phyloP scores from a whole-genome alignment of 768 basidiomycete species.

The Rubroboletus satanas region DNA sequence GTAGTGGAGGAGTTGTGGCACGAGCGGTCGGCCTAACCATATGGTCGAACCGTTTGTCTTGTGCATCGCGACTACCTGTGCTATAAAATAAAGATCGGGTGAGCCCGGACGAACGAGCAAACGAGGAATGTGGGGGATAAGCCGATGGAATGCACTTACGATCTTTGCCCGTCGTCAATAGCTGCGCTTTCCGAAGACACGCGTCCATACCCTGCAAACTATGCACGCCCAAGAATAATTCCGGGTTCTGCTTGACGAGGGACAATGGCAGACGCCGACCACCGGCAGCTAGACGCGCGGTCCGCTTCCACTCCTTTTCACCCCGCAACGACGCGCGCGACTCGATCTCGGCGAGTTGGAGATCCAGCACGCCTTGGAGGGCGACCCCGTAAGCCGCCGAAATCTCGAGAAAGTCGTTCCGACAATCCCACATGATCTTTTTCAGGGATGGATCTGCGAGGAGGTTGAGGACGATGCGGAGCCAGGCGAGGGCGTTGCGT shows the following conservation, averaged over 20 bases:
- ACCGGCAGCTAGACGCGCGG: conserved; percentile 23
- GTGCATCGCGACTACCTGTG: conserved; percentile 37
- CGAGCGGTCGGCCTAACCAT: conserved; percentile 39
- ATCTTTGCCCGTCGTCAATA: conserved; percentile 31
- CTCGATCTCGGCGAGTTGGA: conserved; percentile 39
- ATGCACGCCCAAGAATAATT: conserved; percentile 32
- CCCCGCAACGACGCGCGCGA: conserved; percentile 25
- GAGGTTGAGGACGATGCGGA: conserved; percentile 26
- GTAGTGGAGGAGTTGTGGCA: conserved; percentile 34
- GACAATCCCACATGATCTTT: conserved; percentile 43
- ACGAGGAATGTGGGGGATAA: not conserved
- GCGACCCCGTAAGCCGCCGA: conserved; percentile 23
- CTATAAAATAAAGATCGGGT: conserved; percentile 15
- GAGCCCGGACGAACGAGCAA: not conserved
- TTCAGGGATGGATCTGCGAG: conserved; percentile 28
- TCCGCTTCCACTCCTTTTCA: conserved; percentile 26
- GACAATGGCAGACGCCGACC: conserved; percentile 24
- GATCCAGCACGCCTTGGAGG: conserved; percentile 35
- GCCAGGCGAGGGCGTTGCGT: conserved; percentile 12
- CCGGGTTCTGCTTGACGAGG: conserved; percentile 22
- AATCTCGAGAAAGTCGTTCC: conserved; percentile 40
- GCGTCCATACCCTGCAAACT: conserved; percentile 35
- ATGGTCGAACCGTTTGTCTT: conserved; percentile 23
- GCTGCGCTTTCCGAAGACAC: conserved; percentile 26
- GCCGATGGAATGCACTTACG: conserved; percentile 21